Percentiles rank a stretch among this genome's conserved stretches.
Conservation (phyloP, 1,284 basidiomycete species). For the Xanthoconium separans region DNA sequence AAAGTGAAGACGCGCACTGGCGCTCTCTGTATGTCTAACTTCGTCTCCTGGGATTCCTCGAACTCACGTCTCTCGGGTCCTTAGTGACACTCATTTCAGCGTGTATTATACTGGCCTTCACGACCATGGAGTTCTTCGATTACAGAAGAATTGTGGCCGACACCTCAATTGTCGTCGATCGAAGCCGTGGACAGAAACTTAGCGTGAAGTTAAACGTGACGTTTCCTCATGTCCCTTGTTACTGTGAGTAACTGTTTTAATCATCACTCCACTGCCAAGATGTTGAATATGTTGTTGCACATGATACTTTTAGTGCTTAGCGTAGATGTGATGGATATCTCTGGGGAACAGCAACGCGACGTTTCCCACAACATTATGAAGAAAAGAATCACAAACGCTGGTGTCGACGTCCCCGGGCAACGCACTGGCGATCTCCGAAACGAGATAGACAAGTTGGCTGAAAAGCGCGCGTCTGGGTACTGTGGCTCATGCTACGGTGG, state of each 20-base stretch:
- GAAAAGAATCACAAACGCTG: slow-evolving; percentile 68
- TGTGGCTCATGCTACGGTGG: slow-evolving; percentile 99
- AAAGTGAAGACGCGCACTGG: slow-evolving; percentile 96
- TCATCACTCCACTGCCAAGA: not conserved
- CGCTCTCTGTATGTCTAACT: slow-evolving; percentile 69
- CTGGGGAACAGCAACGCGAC: slow-evolving; percentile 91
- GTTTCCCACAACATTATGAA: slow-evolving; percentile 89
- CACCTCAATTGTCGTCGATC: slow-evolving; percentile 90
- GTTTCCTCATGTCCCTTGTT: slow-evolving; percentile 97
- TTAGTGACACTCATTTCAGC: slow-evolving; percentile 91
- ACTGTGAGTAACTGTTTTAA: slow-evolving; percentile 61
- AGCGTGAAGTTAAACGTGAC: slow-evolving; percentile 92
- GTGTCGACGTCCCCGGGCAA: slow-evolving; percentile 57
- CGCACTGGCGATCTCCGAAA: slow-evolving; percentile 72
- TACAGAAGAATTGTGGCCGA: slow-evolving; percentile 87
- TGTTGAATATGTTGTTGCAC: not conserved
- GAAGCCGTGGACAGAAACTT: slow-evolving; percentile 91
- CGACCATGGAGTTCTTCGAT: slow-evolving; percentile 93
- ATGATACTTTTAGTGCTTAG: slow-evolving; percentile 69
- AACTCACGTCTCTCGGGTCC: slow-evolving; percentile 6
- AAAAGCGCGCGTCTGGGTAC: slow-evolving; percentile 63
- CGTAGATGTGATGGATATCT: slow-evolving; percentile 97
- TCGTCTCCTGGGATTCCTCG: not conserved
- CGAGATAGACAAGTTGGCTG: slow-evolving; percentile 79
- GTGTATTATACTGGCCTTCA: slow-evolving; percentile 89